Conservation (phyloP, 1,284 basidiomycete species). For the Ustilago lituana region DNA sequence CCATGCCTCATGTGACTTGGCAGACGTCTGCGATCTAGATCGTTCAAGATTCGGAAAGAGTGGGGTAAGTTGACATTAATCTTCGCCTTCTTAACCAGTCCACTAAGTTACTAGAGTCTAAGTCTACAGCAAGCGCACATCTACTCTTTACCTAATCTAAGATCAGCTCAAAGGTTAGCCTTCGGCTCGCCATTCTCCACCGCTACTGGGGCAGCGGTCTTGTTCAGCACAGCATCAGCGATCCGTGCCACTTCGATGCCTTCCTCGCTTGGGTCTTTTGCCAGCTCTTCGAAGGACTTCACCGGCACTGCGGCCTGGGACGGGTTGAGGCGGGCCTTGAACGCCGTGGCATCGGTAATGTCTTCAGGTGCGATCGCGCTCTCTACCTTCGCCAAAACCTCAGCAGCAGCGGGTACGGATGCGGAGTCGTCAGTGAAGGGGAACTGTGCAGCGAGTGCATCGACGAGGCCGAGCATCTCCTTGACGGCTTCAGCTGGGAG, state of each 20-base stretch:
- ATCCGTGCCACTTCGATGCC: constrained; percentile 26
- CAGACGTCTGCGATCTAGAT: no score
- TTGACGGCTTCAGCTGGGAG: constrained; percentile 70
- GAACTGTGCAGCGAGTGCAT: constrained; percentile 73
- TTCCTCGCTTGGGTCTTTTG: constrained; percentile 38
- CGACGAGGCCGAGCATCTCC: constrained; percentile 72
- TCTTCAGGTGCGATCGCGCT: constrained; percentile 71
- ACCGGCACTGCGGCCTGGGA: constrained; percentile 69
- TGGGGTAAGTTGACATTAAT: no score
- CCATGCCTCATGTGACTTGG: no score
- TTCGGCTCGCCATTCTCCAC: constrained; percentile 28
- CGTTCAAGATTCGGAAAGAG: no score
- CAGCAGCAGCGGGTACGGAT: constrained; percentile 72
- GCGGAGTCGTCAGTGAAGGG: constrained; percentile 69
- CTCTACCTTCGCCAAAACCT: constrained; percentile 63
- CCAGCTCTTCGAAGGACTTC: constrained; percentile 40
- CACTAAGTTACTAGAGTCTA: no score
- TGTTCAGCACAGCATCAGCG: constrained; percentile 15
- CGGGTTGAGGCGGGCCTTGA: constrained; percentile 75
- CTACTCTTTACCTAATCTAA: not conserved
- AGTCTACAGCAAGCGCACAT: no score
- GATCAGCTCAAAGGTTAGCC: constrained; percentile 17
- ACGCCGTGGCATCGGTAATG: constrained; percentile 75
- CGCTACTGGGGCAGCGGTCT: not conserved
- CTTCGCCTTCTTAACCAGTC: no score